These are phyloP conservation scores for Chrysanthemum makinoi DNA, from an alignment of 129 eudicot species.

Conservation along the genomic window DNA sequence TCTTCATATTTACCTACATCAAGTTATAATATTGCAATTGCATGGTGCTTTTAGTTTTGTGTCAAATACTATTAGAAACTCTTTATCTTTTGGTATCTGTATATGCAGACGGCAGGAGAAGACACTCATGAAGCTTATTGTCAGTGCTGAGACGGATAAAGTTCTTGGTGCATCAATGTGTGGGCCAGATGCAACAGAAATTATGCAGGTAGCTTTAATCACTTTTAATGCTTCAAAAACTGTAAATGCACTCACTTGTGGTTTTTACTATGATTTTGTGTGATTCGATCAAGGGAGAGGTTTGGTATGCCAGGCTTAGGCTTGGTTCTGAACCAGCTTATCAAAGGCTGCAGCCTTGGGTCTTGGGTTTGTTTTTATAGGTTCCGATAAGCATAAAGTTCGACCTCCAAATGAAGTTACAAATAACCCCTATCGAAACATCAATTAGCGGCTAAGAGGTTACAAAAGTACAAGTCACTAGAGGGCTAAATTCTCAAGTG, in stretches of 20 bases:
- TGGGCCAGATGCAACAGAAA: conserved; percentile 97
- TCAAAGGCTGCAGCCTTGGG: neutral
- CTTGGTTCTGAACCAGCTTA: neutral
- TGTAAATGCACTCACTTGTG: neutral
- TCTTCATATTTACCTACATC: neutral
- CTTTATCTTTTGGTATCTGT: conserved; percentile 1
- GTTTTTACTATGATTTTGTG: neutral
- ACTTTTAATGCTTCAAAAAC: neutral
- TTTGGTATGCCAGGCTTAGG: neutral
- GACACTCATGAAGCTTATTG: conserved; percentile 87
- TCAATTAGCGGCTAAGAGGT: neutral
- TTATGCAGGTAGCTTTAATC: conserved; percentile 66
- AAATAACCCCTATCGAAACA: too few relatives aligned
- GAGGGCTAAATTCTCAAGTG: too few relatives aligned
- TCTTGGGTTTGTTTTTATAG: neutral
- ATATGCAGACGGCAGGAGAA: conserved; percentile 78
- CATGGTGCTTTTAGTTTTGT: neutral
- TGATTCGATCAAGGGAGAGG: neutral
- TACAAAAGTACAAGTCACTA: too few relatives aligned
- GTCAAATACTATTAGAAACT: neutral
- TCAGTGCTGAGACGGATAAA: conserved; percentile 83
- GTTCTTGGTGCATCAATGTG: conserved; percentile 99
- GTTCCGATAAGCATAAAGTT: too few relatives aligned
- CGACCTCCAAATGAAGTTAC: too few relatives aligned
- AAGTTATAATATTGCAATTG: neutral